Percentiles rank a stretch among this genome's conserved stretches.
These are phyloP conservation scores for Spiraea crenata DNA, from an alignment of 331 rosid species.

Conservation along the genomic window DNA sequence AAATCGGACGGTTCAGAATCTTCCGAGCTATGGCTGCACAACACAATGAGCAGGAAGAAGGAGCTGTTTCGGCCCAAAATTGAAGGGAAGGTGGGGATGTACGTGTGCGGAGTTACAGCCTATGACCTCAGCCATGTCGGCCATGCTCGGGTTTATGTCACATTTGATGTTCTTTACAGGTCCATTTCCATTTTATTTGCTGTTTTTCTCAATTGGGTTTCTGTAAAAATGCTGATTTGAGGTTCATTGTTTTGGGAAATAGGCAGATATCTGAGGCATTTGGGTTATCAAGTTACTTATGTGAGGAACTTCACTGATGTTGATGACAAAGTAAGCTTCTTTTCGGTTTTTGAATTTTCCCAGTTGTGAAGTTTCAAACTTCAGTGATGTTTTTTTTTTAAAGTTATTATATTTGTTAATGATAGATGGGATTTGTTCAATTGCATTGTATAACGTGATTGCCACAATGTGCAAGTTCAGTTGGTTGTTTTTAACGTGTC, in stretches of 20 bases:
- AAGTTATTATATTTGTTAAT: not conserved
- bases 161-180: slow-evolving; percentile 93
- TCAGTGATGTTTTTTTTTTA: not conserved
- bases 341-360: not conserved
- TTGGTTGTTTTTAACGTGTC: not conserved
- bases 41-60: slow-evolving; percentile 75
- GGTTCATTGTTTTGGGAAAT: slow-evolving; percentile 31
- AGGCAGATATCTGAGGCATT: slow-evolving; percentile 93
- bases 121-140: slow-evolving; percentile 97
- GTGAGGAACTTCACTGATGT: slow-evolving; percentile 97
- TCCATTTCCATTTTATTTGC: slow-evolving; percentile 24
- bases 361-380: not conserved
- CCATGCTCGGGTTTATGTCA: slow-evolving; percentile 94
- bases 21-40: slow-evolving; percentile 69
- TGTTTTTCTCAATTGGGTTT: not conserved
- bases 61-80: slow-evolving; percentile 68
- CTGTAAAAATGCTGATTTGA: not conserved
- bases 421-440: not conserved
- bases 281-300: slow-evolving; percentile 77
- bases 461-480: not conserved
- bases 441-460: not conserved
- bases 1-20: slow-evolving; percentile 25
- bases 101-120: slow-evolving; percentile 95
- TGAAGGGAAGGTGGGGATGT: slow-evolving; percentile 83
- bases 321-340: slow-evolving; percentile 76